phyloP scores from a whole-genome alignment of 1,139 yeast species.

The Debaryomyces robertsiae region DNA sequence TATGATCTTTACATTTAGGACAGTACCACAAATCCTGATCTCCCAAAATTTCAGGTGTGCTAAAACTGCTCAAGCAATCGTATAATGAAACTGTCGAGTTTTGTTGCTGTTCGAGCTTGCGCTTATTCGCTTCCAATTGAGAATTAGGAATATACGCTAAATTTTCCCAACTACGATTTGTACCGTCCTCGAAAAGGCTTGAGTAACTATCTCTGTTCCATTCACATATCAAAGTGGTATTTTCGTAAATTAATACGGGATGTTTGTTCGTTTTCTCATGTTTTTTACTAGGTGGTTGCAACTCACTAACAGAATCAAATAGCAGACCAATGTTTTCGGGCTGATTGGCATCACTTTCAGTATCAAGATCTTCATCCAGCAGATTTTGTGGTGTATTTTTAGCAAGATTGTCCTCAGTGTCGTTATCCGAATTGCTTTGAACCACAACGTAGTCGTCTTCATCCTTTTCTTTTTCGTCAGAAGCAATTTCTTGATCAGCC shows the following conservation, averaged over 20 bases:
- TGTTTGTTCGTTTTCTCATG: conserved; percentile 18
- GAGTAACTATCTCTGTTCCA: conserved; percentile 58
- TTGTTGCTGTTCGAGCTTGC: conserved; percentile 38
- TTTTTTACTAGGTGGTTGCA: not conserved
- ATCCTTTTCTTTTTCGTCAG: conserved; percentile 13
- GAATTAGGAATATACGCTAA: conserved; percentile 54
- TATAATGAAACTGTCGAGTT: conserved; percentile 61
- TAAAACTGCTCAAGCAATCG: conserved; percentile 76
- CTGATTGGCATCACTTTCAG: conserved; percentile 19
- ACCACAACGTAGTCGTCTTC: conserved; percentile 25
- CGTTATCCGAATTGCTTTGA: conserved; percentile 24
- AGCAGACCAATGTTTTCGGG: conserved; percentile 23
- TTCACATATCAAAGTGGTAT: conserved; percentile 67
- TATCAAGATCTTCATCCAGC: conserved; percentile 24
- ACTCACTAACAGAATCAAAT: conserved; percentile 30
- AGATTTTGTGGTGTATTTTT: conserved; percentile 13
- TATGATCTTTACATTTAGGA: conserved; percentile 83
- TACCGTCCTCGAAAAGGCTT: conserved; percentile 51
- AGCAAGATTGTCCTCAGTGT: conserved; percentile 20
- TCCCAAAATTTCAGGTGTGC: conserved; percentile 82
- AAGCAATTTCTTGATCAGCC: conserved; percentile 20
- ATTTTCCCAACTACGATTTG: conserved; percentile 55
- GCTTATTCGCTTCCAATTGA: conserved; percentile 52
- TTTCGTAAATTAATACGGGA: conserved; percentile 29
- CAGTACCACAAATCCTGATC: conserved; percentile 95